These are phyloP conservation scores for Mimosa pudica DNA, from an alignment of 306 rosid species.

Conservation along the genomic window DNA sequence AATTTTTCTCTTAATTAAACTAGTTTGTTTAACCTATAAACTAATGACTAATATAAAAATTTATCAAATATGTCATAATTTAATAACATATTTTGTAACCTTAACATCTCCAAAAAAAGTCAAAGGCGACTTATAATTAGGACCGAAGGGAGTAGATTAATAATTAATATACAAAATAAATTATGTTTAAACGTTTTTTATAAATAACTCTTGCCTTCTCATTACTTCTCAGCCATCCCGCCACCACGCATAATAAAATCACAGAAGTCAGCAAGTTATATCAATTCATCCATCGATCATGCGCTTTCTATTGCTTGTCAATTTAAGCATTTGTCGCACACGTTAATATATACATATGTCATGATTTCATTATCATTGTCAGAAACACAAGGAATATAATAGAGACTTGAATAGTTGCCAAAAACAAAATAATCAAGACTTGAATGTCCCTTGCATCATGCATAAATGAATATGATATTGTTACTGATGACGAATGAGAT, in stretches of 20 bases:
- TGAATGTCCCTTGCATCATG: background rate
- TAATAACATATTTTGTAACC: too few relatives aligned
- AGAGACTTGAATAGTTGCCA: too few relatives aligned
- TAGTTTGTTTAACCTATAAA: too few relatives aligned
- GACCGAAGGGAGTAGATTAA: too few relatives aligned
- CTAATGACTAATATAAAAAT: too few relatives aligned
- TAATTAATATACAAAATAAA: too few relatives aligned
- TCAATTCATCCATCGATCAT: conserved; percentile 4
- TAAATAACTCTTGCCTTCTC: background rate
- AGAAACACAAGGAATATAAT: background rate
- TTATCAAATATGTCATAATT: too few relatives aligned
- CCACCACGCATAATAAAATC: background rate
- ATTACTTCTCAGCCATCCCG: background rate
- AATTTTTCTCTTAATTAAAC: too few relatives aligned
- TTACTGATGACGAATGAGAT: background rate
- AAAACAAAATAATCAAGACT: background rate
- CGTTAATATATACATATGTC: conserved; percentile 37
- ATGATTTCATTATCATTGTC: conserved; percentile 18
- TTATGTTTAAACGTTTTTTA: too few relatives aligned
- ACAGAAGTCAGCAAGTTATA: conserved; percentile 12
- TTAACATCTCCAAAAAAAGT: too few relatives aligned
- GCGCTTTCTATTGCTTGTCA: background rate
- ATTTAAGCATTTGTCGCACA: conserved; percentile 34
- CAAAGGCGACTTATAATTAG: too few relatives aligned
- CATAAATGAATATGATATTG: background rate